These are phyloP conservation scores for Syzygium oleosum DNA, from an alignment of 345 rosid genomes.

Conservation along the genomic window DNA sequence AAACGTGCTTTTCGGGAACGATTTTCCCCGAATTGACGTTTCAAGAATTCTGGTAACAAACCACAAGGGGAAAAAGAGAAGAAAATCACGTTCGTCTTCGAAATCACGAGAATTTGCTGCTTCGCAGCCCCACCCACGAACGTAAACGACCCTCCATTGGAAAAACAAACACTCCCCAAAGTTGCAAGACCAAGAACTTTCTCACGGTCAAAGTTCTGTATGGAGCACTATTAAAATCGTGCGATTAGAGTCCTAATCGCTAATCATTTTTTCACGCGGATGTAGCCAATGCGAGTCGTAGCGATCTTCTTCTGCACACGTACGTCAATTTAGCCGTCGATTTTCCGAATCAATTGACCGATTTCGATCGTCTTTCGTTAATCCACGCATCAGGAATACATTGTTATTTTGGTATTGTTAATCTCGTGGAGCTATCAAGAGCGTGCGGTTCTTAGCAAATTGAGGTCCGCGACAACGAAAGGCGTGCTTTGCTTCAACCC, in stretches of 20 bases:
- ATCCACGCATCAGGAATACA: not conserved
- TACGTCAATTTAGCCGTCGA: not conserved
- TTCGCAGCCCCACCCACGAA: not conserved
- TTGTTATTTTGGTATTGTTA: not conserved
- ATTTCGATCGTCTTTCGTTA: not conserved
- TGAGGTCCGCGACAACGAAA: not conserved
- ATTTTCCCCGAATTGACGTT: no score
- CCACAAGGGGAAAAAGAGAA: not conserved
- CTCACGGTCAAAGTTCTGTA: not conserved
- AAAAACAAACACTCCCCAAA: not conserved
- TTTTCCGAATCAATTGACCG: not conserved
- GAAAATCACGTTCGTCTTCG: not conserved
- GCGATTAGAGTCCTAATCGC: not conserved
- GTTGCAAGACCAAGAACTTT: not conserved
- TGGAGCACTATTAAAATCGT: not conserved
- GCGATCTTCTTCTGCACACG: rapidly evolving
- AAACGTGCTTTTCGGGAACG: no score
- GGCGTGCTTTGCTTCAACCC: not conserved
- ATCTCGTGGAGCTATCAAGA: not conserved
- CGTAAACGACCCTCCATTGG: not conserved
- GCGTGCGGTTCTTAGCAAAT: not conserved
- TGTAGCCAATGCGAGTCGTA: not conserved
- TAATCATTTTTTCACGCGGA: not conserved
- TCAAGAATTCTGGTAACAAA: not conserved
- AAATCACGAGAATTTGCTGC: not conserved